Conservation (phyloP, 192 early-diverging fungal genomes). For the Thamnidium elegans region DNA sequence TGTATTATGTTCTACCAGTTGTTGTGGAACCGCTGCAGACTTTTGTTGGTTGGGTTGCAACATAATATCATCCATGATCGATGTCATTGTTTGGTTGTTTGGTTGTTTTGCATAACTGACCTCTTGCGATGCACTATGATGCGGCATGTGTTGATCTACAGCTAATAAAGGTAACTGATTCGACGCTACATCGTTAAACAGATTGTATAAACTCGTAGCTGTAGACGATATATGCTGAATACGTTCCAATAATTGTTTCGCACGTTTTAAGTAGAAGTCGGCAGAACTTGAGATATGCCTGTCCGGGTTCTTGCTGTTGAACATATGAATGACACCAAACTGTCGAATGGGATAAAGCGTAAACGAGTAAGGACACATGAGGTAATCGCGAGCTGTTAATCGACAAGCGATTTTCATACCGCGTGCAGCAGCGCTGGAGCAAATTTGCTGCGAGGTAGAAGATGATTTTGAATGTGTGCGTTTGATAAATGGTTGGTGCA, state of each 20-base stretch:
- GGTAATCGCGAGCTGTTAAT: background rate
- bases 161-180: no score
- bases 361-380: conserved; percentile 10
- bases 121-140: no score
- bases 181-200: no score
- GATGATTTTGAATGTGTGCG: background rate
- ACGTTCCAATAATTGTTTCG: background rate
- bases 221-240: conserved; percentile 6
- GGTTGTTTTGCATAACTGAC: no score
- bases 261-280: background rate
- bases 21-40: no score
- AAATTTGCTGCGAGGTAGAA: background rate
- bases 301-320: conserved; percentile 1
- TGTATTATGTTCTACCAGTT: no score
- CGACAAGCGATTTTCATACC: conserved; percentile 2
- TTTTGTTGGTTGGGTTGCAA: no score
- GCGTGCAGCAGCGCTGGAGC: conserved; percentile 3
- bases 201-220: background rate
- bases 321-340: conserved; percentile 6
- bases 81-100: no score
- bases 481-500: conserved; percentile 9
- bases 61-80: no score
- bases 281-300: background rate
- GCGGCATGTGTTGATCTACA: no score
- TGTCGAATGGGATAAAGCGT: conserved; percentile 9